Conservation (phyloP, 176 grass and related monocot genomes). For the Paspalum vaginatum region DNA sequence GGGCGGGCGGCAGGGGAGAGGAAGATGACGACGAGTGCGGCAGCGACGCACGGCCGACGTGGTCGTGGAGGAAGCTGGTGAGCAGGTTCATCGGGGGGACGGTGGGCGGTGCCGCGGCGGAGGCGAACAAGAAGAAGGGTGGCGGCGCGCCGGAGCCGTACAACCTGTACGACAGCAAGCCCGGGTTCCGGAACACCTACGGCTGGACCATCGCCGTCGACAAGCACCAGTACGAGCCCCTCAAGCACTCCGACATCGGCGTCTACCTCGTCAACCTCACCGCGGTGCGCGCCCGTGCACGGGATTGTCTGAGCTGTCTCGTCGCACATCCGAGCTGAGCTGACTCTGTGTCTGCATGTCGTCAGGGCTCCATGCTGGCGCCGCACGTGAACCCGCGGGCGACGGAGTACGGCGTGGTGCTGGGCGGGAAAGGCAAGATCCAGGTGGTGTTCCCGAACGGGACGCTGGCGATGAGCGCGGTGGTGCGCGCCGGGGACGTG, state of each 20-base stretch:
- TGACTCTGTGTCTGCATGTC: not conserved
- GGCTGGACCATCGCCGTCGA: conserved; percentile 81
- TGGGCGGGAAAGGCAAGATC: conserved; percentile 57
- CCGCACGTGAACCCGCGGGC: conserved; percentile 86
- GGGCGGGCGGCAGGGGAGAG: conserved; percentile 27
- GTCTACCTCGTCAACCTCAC: conserved; percentile 89
- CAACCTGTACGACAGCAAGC: conserved; percentile 70
- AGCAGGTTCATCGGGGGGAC: conserved; percentile 33
- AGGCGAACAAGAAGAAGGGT: conserved; percentile 40
- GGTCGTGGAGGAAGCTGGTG: conserved; percentile 61
- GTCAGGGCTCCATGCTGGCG: conserved; percentile 84
- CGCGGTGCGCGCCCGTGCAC: conserved; percentile 41
- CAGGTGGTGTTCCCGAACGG: conserved; percentile 87
- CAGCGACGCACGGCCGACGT: conserved; percentile 13
- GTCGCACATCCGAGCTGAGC: not conserved
- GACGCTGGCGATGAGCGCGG: conserved; percentile 64
- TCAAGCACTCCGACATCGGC: conserved; percentile 67
- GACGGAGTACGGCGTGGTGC: conserved; percentile 83
- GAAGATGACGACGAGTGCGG: conserved; percentile 7
- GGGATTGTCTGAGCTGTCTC: not conserved
- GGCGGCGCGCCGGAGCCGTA: conserved; percentile 57
- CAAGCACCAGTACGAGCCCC: conserved; percentile 61
- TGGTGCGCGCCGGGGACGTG: conserved; percentile 62
- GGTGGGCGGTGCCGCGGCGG: not conserved
- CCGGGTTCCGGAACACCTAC: conserved; percentile 70